Conservation (phyloP, 306 rosid genomes). For the Prosopis cineraria region DNA sequence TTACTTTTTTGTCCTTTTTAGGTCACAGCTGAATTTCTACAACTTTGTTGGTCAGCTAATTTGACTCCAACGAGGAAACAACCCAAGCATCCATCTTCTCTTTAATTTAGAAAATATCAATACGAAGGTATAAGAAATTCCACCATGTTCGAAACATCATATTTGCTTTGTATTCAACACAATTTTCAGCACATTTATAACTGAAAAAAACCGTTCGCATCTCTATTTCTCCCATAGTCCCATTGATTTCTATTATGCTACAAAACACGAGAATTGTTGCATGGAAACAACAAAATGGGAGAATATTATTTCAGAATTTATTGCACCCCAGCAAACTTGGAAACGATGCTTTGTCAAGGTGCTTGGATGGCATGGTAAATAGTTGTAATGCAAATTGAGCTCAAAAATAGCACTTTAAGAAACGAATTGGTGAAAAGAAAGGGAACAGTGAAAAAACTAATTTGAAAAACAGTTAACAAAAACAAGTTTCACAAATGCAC, state of each 20-base stretch:
- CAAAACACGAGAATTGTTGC: neutral
- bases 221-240: neutral
- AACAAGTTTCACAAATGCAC: neutral
- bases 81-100: neutral
- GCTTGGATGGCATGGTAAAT: neutral
- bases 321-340: neutral
- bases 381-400: neutral
- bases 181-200: too few species aligned
- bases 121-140: neutral
- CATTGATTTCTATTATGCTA: neutral
- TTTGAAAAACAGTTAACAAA: neutral
- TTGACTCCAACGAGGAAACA: neutral
- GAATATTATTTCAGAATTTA: neutral
- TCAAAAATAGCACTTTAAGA: neutral
- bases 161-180: too few species aligned
- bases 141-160: neutral
- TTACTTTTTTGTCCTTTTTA: neutral
- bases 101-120: constrained; percentile 10
- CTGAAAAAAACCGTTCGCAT: neutral
- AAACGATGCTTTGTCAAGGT: neutral
- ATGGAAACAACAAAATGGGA: neutral
- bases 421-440: neutral
- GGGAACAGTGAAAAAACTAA: neutral
- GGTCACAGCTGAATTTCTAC: neutral
- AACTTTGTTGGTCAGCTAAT: neutral